Conservation (phyloP, 371 early-diverging fungal species). For the Mortierella sp. region DNA sequence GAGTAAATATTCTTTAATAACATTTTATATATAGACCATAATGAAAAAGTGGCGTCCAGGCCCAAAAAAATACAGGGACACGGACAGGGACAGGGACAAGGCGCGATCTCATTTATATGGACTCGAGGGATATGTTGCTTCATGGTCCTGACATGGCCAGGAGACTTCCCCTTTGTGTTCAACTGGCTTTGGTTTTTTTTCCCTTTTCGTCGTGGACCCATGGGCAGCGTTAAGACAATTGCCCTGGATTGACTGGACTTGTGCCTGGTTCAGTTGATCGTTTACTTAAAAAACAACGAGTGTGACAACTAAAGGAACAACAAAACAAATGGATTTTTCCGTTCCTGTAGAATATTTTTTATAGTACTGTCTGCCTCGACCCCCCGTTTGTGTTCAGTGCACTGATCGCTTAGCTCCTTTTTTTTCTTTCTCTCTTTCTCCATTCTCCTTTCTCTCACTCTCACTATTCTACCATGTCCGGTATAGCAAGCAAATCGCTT, state of each 20-base stretch:
- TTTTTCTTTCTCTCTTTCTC: not conserved
- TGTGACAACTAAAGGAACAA: no score
- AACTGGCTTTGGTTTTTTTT: not conserved
- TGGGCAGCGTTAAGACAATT: no score
- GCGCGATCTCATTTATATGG: not conserved
- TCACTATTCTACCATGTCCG: not conserved
- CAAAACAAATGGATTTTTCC: no score
- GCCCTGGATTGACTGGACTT: no score
- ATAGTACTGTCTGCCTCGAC: no score
- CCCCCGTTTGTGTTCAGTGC: no score
- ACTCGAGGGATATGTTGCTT: not conserved
- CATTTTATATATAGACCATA: conserved; percentile 13
- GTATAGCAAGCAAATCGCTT: conserved; percentile 42
- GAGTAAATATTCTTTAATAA: conserved; percentile 28
- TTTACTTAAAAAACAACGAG: no score
- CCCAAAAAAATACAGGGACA: not conserved
- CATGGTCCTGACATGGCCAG: not conserved
- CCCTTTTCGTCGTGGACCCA: no score
- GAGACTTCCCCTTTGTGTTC: no score
- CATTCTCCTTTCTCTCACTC: not conserved
- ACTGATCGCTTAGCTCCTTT: not conserved
- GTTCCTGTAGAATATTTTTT: no score
- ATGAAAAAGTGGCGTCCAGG: no score
- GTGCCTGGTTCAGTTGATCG: no score
- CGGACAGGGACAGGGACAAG: not conserved